Percentiles rank a stretch among this genome's conserved stretches.
Evolutionary conservation across 768 basidiomycete species (phyloP).

Genomic region (Lyophyllum decastes): DNA sequence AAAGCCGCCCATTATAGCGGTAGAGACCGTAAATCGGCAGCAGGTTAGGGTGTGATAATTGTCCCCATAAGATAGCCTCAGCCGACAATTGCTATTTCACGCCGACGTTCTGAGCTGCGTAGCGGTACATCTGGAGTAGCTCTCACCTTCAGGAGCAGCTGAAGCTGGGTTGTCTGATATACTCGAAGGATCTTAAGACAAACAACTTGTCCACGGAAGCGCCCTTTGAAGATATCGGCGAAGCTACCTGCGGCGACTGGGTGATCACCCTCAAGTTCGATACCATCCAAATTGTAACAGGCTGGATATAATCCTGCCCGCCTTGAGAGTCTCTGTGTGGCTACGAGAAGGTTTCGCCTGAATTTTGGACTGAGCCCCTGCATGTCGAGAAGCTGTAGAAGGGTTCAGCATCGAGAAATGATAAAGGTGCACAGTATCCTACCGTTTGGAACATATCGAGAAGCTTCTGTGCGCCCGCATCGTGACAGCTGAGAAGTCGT

Average conservation of each 20-base stretch:
- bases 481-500: not conserved
- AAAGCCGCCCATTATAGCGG: slow-evolving; percentile 24
- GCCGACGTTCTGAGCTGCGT: no score
- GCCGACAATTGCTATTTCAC: slow-evolving; percentile 1
- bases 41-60: no score
- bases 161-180: slow-evolving; percentile 11
- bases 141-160: slow-evolving; percentile 3
- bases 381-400: slow-evolving; percentile 5
- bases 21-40: slow-evolving; percentile 35
- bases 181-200: slow-evolving; percentile 16
- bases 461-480: slow-evolving; percentile 3
- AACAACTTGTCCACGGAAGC: slow-evolving; percentile 7
- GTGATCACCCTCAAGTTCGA: slow-evolving; percentile 1
- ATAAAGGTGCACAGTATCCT: not conserved
- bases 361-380: slow-evolving; percentile 1
- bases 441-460: slow-evolving; percentile 13
- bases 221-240: slow-evolving; percentile 11
- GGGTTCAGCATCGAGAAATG: not conserved
- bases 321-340: slow-evolving; percentile 9
- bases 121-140: no score
- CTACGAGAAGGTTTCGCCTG: slow-evolving; percentile 12
- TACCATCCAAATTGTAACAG: slow-evolving; percentile 8
- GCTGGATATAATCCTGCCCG: slow-evolving; percentile 11
- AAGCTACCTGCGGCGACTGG: slow-evolving; percentile 9
- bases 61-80: no score